Evolutionary conservation across 192 early-diverging fungal species (phyloP).

Genomic region (Podila horticola): DNA sequence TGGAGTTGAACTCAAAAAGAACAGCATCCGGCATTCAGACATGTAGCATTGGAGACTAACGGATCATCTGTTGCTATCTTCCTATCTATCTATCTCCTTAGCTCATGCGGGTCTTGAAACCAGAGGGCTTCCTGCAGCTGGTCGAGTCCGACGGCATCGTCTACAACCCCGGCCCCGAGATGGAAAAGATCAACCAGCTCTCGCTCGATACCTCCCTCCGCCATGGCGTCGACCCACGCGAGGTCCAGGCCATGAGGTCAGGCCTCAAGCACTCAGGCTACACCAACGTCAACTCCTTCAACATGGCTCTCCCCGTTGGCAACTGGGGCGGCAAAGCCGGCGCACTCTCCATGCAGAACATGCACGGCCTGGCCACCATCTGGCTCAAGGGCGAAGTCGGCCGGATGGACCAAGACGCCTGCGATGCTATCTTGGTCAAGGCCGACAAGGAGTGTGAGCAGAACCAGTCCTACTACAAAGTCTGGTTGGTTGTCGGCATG

Average conservation of each 20-base stretch:
- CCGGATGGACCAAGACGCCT: slow-evolving; percentile 23
- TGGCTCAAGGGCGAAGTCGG: slow-evolving; percentile 50
- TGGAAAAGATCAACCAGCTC: slow-evolving; percentile 42
- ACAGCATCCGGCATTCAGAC: no score
- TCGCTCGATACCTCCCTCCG: slow-evolving; percentile 47
- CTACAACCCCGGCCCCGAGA: slow-evolving; percentile 46
- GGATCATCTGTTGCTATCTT: neutral
- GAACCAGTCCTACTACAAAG: slow-evolving; percentile 45
- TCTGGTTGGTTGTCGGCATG: slow-evolving; percentile 48
- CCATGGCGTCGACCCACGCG: slow-evolving; percentile 45
- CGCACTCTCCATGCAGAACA: slow-evolving; percentile 28
- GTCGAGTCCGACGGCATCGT: slow-evolving; percentile 51
- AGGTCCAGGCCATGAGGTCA: slow-evolving; percentile 45
- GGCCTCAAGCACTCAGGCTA: slow-evolving; percentile 40
- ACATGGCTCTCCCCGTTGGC: slow-evolving; percentile 42
- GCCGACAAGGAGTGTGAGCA: slow-evolving; percentile 23
- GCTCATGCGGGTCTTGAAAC: slow-evolving; percentile 59
- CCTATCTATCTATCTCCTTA: slow-evolving; percentile 10
- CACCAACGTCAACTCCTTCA: slow-evolving; percentile 39
- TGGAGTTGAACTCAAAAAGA: no score
- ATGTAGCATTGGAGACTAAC: neutral
- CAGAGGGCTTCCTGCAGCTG: slow-evolving; percentile 62
- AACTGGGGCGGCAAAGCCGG: slow-evolving; percentile 48
- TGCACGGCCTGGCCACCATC: slow-evolving; percentile 49
- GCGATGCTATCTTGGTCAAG: slow-evolving; percentile 16